Evolutionary conservation across 805 yeast species (phyloP), one percentile per base, ranked within the genome.

Genomic region (Cyberlindnera euphorbiiphila): DNA sequence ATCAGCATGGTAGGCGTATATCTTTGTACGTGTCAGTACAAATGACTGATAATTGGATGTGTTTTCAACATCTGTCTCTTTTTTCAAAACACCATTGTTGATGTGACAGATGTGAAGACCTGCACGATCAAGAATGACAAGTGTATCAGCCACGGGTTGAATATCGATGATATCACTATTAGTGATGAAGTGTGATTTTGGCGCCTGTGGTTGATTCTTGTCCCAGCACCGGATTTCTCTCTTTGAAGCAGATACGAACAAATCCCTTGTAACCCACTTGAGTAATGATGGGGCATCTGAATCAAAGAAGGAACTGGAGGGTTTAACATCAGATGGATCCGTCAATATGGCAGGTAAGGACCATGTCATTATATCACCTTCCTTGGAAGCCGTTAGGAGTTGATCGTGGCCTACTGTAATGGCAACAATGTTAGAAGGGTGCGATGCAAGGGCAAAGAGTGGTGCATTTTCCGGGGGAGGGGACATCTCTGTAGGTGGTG

Each of bases 321-420:
- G 37, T 24, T 21, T 32, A 13, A 17, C 12, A 12, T 28, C 27
- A 3, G 25, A 6, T n/a, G 33, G 35, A n/a, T 36, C 33, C 1
- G 26, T 15, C 6, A 41, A 13, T 9, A 41, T 13, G 5, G 20
- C 14, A 9, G 34, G 9, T 6, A 42, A 19, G 6, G 34, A 8
- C 45, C 45, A 42, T 13, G 32, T 6, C 37, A 34, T 34, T 19
- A 42, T 42, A 6, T 34, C 37, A 9, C 46, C 46, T 13, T 43
- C 43, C 10, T 30, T 22, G 17, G 46, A 43, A 11, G 35, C 36
- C 11, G 39, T 32, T 7, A 43, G 22, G 4, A 43, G 36, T 9
- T 29, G 19, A n/a, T 39, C 39, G 16, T 29, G 18, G 3, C 6
- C 6, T n/a, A 37, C 38, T 1, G 37, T 21, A 5, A 43, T 13